These are phyloP conservation scores for Aspergillus conjunctus DNA, from an alignment of 495 filamentous ascomycete species.

Conservation along the genomic window DNA sequence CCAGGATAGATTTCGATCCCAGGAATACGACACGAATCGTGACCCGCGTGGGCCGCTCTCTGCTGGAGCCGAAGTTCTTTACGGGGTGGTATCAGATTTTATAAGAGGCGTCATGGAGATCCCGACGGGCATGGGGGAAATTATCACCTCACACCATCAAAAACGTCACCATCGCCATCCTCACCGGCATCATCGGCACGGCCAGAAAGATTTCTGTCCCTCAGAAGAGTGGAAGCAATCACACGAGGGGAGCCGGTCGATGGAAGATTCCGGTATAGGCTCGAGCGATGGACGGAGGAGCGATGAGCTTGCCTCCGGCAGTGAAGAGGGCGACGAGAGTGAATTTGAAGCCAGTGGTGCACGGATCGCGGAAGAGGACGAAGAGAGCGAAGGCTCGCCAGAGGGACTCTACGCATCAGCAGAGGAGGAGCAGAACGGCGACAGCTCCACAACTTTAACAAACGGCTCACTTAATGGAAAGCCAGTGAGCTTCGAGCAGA, in stretches of 20 bases:
- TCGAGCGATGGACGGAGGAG: not conserved
- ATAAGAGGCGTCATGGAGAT: slow-evolving; percentile 83
- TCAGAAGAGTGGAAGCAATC: slow-evolving; percentile 2
- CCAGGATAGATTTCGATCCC: slow-evolving; percentile 57
- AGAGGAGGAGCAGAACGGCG: slow-evolving; percentile 2
- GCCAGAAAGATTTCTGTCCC: not conserved
- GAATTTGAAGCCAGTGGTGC: not conserved
- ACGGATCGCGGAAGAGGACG: not conserved
- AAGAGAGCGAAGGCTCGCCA: not conserved
- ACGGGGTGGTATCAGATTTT: slow-evolving; percentile 73
- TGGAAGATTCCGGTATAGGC: not conserved
- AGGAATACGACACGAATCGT: slow-evolving; percentile 71
- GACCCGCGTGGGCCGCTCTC: slow-evolving; percentile 73
- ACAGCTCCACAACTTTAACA: not conserved
- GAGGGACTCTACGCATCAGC: slow-evolving; percentile 10
- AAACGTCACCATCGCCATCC: slow-evolving; percentile 15
- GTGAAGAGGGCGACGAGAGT: not conserved
- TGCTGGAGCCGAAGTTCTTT: slow-evolving; percentile 69
- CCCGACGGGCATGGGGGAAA: slow-evolving; percentile 70
- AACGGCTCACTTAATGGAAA: not conserved
- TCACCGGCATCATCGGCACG: slow-evolving; percentile 2
- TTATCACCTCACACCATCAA: slow-evolving; percentile 23
- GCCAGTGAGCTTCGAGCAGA: slow-evolving; percentile 1
- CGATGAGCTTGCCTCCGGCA: not conserved
- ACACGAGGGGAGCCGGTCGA: not conserved